Base-by-base conservation (phyloP, 1,284 basidiomycete species). In the Boletus mariae region DNA sequence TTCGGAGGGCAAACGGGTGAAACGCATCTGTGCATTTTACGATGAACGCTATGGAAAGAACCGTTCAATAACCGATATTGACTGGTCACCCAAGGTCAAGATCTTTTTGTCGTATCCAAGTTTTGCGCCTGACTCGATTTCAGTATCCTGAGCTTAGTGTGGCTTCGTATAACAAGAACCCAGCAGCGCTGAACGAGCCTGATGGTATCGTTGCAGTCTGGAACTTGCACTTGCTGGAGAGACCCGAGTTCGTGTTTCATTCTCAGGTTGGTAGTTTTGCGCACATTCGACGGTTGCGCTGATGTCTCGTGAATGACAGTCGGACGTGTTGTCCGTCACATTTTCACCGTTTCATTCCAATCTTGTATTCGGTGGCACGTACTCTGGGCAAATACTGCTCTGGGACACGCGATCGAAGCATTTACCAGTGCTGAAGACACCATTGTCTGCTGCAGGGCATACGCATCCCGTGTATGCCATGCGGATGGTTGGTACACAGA, bases 381-480 rank as follows among this genome's bases (percentile, higher is more conserved):
- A 99, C 69, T 96, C 94, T 28, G 97, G 97, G 8, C 97, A 99
- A 74, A 96, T 99, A 52, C 75, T 99, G 37, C 80, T 99, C 1
- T 99, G 97, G 97, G 96, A 99, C 69, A 98, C 95, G n/a, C 84
- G 96, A 44, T 92, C 94, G 1, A 94, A 96, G 63, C 92, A 96
- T 65, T 75, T 98, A 5, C 96, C 97, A 0, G 93, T 98, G 1
- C 79, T 98, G 55, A 99, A 98, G 74, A 97, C 96, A 5, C 97
- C 97, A 0, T 74, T 99, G 43, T 95, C 93, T 6, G 92, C 94
- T 2, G 85, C 91, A 28, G 95, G 97, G 0, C 97, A 99, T 67
- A 98, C 96, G 2, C 96, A 99, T 70, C 97, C 97, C 2, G 94
- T 99, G 40, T 99, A 99, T 74, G 90, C 90, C 0, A 94, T 99